Evolutionary conservation across 257 asterid genomes (phyloP).

Genomic region (Plectranthus barbatus): DNA sequence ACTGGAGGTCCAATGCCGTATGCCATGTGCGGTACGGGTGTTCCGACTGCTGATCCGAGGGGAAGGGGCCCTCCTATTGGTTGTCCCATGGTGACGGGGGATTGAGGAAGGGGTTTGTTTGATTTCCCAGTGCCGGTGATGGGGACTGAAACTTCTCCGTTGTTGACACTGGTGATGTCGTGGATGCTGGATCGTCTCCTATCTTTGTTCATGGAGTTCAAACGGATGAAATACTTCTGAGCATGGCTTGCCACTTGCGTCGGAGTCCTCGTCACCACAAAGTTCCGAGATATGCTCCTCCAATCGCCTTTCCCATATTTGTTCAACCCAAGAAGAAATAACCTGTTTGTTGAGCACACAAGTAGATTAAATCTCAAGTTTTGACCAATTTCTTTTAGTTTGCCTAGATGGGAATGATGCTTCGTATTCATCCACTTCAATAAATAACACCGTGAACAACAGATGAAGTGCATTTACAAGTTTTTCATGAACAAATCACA

Average conservation of each 20-base stretch:
- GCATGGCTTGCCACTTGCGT: too few species aligned
- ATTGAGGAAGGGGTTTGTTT: constrained; percentile 38
- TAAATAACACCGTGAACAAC: too few species aligned
- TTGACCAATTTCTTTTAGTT: too few species aligned
- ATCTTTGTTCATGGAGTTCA: constrained; percentile 89
- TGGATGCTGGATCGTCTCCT: constrained; percentile 86
- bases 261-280: too few species aligned
- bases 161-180: constrained; percentile 72
- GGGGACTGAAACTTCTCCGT: constrained; percentile 50
- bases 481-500: too few species aligned
- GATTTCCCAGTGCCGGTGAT: constrained; percentile 50
- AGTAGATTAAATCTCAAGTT: too few species aligned
- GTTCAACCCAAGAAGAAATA: constrained; percentile 84
- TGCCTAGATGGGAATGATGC: too few species aligned
- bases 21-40: constrained; percentile 49
- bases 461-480: too few species aligned
- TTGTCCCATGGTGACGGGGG: constrained; percentile 70
- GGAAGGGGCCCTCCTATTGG: constrained; percentile 62
- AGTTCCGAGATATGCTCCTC: too few species aligned
- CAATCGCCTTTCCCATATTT: constrained; percentile 91
- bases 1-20: constrained; percentile 55
- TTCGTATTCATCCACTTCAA: too few species aligned
- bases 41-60: constrained; percentile 72
- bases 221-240: constrained; percentile 80
- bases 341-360: constrained; percentile 29